A percentile compares a stretch with the other conserved stretches of the same genome.
Evolutionary conservation across 164 flowering plant genomes (phyloP).

Genomic region (Dillenia suffruticosa): DNA sequence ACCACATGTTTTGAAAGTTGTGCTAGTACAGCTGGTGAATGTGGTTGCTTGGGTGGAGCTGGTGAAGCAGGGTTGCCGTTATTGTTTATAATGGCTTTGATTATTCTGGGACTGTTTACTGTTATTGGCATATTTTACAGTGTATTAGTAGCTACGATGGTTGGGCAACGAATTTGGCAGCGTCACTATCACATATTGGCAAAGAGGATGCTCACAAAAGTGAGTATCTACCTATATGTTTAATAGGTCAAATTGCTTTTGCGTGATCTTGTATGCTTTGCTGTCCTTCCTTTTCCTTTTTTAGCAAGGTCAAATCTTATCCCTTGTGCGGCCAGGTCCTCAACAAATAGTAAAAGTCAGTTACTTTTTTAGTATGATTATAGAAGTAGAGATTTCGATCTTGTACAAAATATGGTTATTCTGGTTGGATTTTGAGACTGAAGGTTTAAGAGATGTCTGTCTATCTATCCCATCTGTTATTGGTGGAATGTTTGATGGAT

Average conservation of each 20-base stretch:
- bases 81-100: constrained; percentile 72
- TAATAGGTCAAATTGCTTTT: too few relatives aligned
- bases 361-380: too few relatives aligned
- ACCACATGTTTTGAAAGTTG: constrained; percentile 86
- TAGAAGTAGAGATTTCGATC: too few relatives aligned
- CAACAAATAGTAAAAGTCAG: too few relatives aligned
- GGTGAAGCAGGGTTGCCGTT: constrained; percentile 97
- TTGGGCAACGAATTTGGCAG: constrained; percentile 98
- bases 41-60: constrained; percentile 94
- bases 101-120: constrained; percentile 85
- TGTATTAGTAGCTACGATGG: constrained; percentile 97
- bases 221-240: constrained; percentile 26
- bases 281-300: not conserved
- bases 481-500: too few relatives aligned
- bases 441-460: too few relatives aligned
- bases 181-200: constrained; percentile 98
- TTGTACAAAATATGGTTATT: too few relatives aligned
- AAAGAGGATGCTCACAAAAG: constrained; percentile 96
- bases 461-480: too few relatives aligned
- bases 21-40: constrained; percentile 83
- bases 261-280: not conserved
- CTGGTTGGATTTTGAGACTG: too few relatives aligned
- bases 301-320: too few relatives aligned
- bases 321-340: too few relatives aligned
- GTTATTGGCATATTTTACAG: constrained; percentile 96